Evolutionary conservation across 1,284 basidiomycete species (phyloP).

Genomic region (Microbotryum scabiosae): DNA sequence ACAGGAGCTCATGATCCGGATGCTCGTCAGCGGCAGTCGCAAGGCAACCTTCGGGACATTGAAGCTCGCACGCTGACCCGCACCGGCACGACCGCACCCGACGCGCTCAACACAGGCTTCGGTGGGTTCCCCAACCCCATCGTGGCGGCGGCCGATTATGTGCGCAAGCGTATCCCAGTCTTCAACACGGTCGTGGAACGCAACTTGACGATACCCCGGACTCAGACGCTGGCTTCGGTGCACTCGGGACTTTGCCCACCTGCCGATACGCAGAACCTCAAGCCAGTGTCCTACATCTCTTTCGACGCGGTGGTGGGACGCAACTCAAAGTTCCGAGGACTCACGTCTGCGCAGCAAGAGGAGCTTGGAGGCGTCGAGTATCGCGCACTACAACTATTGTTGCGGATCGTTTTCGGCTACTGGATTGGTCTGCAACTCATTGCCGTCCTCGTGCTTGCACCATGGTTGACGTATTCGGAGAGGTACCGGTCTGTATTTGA

Average conservation of each 20-base stretch:
- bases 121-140: constrained; percentile 85
- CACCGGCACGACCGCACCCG: constrained; percentile 34
- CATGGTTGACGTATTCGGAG: constrained; percentile 53
- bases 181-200: constrained; percentile 16
- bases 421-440: constrained; percentile 60
- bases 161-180: constrained; percentile 34
- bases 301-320: constrained; percentile 76
- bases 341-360: constrained; percentile 75
- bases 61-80: constrained; percentile 18
- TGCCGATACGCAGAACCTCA: constrained; percentile 26
- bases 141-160: constrained; percentile 49
- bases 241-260: constrained; percentile 25
- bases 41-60: constrained; percentile 19
- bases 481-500: constrained; percentile 14
- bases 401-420: constrained; percentile 46
- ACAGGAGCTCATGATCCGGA: constrained; percentile 9
- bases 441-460: constrained; percentile 62
- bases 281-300: constrained; percentile 66
- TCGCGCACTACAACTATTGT: constrained; percentile 43
- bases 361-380: constrained; percentile 94
- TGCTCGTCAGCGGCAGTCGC: constrained; percentile 18
- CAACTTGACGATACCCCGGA: constrained; percentile 65
- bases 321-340: constrained; percentile 74
- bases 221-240: constrained; percentile 51
- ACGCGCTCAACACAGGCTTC: constrained; percentile 48